These are phyloP conservation scores for Diatrype stigma DNA, from an alignment of 2,329 filamentous ascomycete species.

Conservation along the genomic window DNA sequence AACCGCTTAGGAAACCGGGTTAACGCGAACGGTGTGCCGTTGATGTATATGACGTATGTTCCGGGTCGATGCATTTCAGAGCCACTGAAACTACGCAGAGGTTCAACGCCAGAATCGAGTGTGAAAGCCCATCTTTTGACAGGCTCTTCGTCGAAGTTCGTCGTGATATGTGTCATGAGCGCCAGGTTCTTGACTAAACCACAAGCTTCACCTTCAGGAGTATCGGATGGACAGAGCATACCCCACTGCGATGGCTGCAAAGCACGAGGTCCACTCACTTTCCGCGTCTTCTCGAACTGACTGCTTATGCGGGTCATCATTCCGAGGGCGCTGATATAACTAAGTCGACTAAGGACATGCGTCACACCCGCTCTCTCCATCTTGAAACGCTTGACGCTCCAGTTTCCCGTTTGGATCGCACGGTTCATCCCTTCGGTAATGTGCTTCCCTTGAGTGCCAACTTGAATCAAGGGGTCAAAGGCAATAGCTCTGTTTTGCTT, in stretches of 20 bases:
- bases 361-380: slow-evolving; percentile 98
- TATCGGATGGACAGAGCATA: slow-evolving; percentile 96
- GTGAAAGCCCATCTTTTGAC: slow-evolving; percentile 83
- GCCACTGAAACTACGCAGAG: slow-evolving; percentile 66
- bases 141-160: slow-evolving; percentile 88
- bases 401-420: slow-evolving; percentile 95
- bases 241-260: slow-evolving; percentile 97
- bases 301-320: slow-evolving; percentile 99
- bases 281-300: slow-evolving; percentile 98
- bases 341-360: slow-evolving; percentile 89
- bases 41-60: slow-evolving; percentile 87
- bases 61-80: slow-evolving; percentile 82
- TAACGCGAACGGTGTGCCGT: slow-evolving; percentile 87
- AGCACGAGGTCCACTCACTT: slow-evolving; percentile 92
- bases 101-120: slow-evolving; percentile 78
- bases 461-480: slow-evolving; percentile 81
- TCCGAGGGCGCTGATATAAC: slow-evolving; percentile 92
- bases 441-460: slow-evolving; percentile 77
- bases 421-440: slow-evolving; percentile 94
- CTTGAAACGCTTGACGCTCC: slow-evolving; percentile 95
- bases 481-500: slow-evolving; percentile 86
- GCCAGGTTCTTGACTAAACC: slow-evolving; percentile 97
- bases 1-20: slow-evolving; percentile 86
- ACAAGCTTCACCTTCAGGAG: slow-evolving; percentile 96
- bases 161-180: slow-evolving; percentile 98